Evolutionary conservation across 1,139 yeast genomes (phyloP).

Genomic region (Sugiyamaella japonica): DNA sequence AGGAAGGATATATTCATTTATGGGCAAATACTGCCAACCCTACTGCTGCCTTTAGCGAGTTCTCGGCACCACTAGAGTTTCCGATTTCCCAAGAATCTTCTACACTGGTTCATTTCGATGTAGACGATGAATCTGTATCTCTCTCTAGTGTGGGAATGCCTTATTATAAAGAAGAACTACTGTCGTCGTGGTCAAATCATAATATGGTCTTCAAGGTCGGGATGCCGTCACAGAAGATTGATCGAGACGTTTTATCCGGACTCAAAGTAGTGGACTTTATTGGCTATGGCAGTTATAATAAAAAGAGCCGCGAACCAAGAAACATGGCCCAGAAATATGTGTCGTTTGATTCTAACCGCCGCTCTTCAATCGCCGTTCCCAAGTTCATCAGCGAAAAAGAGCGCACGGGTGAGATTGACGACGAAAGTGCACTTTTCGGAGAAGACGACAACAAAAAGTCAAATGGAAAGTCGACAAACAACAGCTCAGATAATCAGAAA

Average conservation of each 20-base stretch:
- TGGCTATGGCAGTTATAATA: slow-evolving; percentile 54
- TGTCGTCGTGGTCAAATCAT: slow-evolving; percentile 65
- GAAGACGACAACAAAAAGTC: slow-evolving; percentile 23
- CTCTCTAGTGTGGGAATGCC: slow-evolving; percentile 82
- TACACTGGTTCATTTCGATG: slow-evolving; percentile 39
- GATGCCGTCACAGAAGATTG: slow-evolving; percentile 39
- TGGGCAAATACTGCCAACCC: slow-evolving; percentile 54
- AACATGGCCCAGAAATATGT: slow-evolving; percentile 48
- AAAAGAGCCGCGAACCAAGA: slow-evolving; percentile 41
- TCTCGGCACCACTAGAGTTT: slow-evolving; percentile 53
- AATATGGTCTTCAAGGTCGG: slow-evolving; percentile 35
- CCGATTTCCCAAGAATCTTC: slow-evolving; percentile 42
- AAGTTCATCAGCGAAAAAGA: slow-evolving; percentile 72
- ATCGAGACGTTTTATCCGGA: slow-evolving; percentile 34
- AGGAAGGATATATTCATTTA: slow-evolving; percentile 62
- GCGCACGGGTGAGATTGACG: slow-evolving; percentile 30
- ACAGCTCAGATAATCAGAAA: slow-evolving; percentile 29
- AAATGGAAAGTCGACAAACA: slow-evolving; percentile 28
- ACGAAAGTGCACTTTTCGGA: slow-evolving; percentile 19
- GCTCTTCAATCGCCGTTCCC: slow-evolving; percentile 47
- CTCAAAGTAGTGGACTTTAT: slow-evolving; percentile 35
- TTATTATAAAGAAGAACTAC: slow-evolving; percentile 70
- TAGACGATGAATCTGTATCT: slow-evolving; percentile 55
- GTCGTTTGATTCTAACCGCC: slow-evolving; percentile 42
- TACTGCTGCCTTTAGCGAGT: slow-evolving; percentile 46